phyloP scores from a whole-genome alignment of 306 rosid species.

The Lagenaria siceraria region DNA sequence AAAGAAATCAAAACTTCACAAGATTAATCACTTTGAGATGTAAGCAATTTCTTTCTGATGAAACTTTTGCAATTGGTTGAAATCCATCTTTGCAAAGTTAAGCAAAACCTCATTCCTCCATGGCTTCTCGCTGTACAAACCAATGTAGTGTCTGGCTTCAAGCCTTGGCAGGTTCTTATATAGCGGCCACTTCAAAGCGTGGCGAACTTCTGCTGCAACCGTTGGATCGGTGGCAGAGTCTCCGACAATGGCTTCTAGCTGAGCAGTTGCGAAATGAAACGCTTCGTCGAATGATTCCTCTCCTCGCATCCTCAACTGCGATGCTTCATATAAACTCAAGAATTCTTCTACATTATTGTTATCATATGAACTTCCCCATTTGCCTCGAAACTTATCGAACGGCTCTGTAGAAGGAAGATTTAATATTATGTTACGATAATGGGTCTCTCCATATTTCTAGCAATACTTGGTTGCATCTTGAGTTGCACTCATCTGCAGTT shows the following conservation, averaged over 20 bases:
- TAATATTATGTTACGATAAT: background rate
- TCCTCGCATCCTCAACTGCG: conserved; percentile 22
- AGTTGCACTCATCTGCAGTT: too few species aligned
- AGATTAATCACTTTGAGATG: conserved; percentile 12
- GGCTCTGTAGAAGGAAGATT: conserved; percentile 5
- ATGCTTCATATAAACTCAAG: conserved; percentile 40
- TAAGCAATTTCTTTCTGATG: conserved; percentile 27
- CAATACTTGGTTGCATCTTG: too few species aligned
- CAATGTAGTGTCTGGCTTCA: conserved; percentile 19
- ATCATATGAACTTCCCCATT: conserved; percentile 9
- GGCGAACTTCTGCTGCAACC: background rate
- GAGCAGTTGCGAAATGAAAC: conserved; percentile 11
- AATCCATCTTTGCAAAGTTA: conserved; percentile 34
- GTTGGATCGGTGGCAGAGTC: background rate
- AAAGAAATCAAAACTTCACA: background rate
- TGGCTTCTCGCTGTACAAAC: conserved; percentile 22
- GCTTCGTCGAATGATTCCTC: conserved; percentile 41
- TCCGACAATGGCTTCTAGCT: background rate
- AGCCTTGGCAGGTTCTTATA: conserved; percentile 20
- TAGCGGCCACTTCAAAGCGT: conserved; percentile 19
- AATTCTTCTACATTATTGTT: conserved; percentile 20
- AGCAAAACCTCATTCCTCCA: conserved; percentile 18
- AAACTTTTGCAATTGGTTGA: conserved; percentile 27
- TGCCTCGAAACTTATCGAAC: conserved; percentile 25
- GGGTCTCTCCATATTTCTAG: too few species aligned